A percentile compares a stretch with the other conserved stretches of the same genome.
These are phyloP conservation scores for Psilocybe subaeruginosa DNA, from an alignment of 768 basidiomycete genomes.

Conservation along the genomic window DNA sequence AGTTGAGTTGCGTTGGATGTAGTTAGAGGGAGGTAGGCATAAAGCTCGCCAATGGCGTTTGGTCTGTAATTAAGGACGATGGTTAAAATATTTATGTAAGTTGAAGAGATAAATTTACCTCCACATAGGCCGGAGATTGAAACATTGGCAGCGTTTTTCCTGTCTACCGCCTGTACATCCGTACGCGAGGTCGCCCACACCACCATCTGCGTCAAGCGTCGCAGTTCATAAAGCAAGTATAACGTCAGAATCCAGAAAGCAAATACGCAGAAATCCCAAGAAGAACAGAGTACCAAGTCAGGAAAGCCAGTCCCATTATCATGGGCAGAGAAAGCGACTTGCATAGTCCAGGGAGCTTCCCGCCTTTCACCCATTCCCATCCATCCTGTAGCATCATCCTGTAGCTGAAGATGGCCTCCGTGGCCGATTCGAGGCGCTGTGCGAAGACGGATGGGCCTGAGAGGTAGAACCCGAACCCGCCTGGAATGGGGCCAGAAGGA, in stretches of 20 bases:
- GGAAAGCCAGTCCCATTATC: not conserved
- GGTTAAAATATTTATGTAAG: not conserved
- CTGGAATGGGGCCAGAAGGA: constrained; percentile 50
- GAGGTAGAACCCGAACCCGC: constrained; percentile 76
- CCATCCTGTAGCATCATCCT: constrained; percentile 63
- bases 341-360: constrained; percentile 78
- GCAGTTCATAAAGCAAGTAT: not conserved
- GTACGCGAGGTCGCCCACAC: constrained; percentile 58
- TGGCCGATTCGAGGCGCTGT: constrained; percentile 39
- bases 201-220: constrained; percentile 45
- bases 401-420: constrained; percentile 66
- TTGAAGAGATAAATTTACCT: constrained; percentile 38
- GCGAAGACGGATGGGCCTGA: constrained; percentile 52
- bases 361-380: constrained; percentile 75
- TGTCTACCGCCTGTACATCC: constrained; percentile 72
- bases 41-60: constrained; percentile 62
- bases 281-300: not conserved
- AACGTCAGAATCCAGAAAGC: too few species aligned
- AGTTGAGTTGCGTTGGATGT: constrained; percentile 44
- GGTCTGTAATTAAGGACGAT: constrained; percentile 33
- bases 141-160: constrained; percentile 64
- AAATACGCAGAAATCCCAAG: too few species aligned
- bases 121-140: constrained; percentile 78
- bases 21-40: constrained; percentile 67
- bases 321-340: constrained; percentile 26